A percentile compares a stretch with the other conserved stretches of the same genome.
These are phyloP conservation scores for Aspergillus funiculosus DNA, from an alignment of 495 filamentous ascomycete species.

Conservation along the genomic window DNA sequence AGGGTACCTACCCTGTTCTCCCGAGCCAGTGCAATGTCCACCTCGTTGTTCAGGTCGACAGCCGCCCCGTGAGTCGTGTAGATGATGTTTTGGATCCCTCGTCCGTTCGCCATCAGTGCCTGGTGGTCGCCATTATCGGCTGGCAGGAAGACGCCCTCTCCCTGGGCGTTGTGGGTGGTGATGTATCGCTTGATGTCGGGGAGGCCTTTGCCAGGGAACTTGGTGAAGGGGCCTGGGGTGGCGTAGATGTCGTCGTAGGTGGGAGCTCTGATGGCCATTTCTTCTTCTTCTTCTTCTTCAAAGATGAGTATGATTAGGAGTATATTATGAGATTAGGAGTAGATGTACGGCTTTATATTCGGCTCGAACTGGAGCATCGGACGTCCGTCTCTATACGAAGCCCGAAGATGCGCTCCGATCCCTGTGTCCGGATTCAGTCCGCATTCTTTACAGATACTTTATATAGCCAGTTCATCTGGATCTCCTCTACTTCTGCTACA, in stretches of 20 bases:
- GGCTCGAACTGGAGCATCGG: too few species aligned
- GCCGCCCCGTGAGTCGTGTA: conserved; percentile 47
- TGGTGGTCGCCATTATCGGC: conserved; percentile 13
- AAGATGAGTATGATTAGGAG: too few species aligned
- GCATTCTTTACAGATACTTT: too few species aligned
- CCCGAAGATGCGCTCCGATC: too few species aligned
- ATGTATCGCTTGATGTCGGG: conserved; percentile 17
- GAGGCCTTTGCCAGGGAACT: conserved; percentile 5
- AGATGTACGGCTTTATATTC: too few species aligned
- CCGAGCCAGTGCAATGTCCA: conserved; percentile 37
- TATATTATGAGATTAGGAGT: too few species aligned
- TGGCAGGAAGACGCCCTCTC: conserved; percentile 30
- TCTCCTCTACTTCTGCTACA: too few species aligned
- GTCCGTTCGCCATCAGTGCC: conserved; percentile 19
- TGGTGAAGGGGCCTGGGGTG: neutral
- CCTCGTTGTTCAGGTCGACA: conserved; percentile 43
- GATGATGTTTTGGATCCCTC: conserved; percentile 28
- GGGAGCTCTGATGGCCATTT: too few species aligned
- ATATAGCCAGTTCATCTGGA: too few species aligned
- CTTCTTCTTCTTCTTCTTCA: too few species aligned
- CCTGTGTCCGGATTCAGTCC: too few species aligned
- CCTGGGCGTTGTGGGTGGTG: conserved; percentile 33
- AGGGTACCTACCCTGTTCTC: neutral
- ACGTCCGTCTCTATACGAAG: too few species aligned
- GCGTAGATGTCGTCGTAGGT: neutral